These are phyloP conservation scores for Holtermanniella nyarrowii DNA, from an alignment of 768 basidiomycete genomes.

Conservation along the genomic window DNA sequence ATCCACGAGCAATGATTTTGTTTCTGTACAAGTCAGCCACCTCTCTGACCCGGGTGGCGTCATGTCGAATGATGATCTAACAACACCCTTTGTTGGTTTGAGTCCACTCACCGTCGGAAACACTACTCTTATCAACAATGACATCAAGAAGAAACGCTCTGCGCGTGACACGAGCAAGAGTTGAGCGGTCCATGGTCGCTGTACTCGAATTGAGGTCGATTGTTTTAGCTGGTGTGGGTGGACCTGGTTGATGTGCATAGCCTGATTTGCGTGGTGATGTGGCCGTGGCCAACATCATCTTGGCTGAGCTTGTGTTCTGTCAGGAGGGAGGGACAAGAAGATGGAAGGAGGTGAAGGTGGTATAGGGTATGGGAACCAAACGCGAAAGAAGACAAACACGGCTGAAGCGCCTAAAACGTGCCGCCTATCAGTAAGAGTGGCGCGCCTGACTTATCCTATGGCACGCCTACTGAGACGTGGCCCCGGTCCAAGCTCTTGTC, in stretches of 20 bases:
- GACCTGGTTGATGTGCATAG: conserved; percentile 2
- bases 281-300: neutral
- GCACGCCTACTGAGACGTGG: no score
- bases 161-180: conserved; percentile 49
- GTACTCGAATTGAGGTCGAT: conserved; percentile 37
- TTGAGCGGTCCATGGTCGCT: conserved; percentile 25
- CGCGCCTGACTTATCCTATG: no score
- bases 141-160: conserved; percentile 84
- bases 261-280: neutral
- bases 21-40: conserved; percentile 35
- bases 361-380: no score
- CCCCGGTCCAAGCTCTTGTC: no score
- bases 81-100: conserved; percentile 49
- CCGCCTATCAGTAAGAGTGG: no score
- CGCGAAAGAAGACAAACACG: neutral
- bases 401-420: no score
- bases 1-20: conserved; percentile 19
- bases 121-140: conserved; percentile 72
- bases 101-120: conserved; percentile 44
- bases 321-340: neutral
- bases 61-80: conserved; percentile 1
- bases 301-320: neutral
- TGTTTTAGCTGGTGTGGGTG: conserved; percentile 18
- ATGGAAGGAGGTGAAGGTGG: neutral
- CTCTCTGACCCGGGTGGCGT: conserved; percentile 11